These are phyloP conservation scores for Fragaria nilgerrensis DNA, from an alignment of 306 rosid genomes.

Conservation along the genomic window DNA sequence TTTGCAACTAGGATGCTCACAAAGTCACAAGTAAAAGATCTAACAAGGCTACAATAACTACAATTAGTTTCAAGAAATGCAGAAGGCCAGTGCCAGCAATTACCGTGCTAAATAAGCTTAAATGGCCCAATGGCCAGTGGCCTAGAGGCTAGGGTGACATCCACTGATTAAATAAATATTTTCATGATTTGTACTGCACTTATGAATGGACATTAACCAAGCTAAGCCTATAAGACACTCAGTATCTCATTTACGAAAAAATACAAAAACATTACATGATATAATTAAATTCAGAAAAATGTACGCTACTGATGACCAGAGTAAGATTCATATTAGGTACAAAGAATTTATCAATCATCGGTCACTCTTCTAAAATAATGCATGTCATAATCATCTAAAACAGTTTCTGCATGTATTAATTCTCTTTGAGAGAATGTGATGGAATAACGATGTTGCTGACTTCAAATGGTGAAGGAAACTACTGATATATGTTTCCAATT, in stretches of 20 bases:
- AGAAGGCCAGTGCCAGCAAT: not conserved
- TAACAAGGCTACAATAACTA: not conserved
- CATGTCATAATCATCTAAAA: not conserved
- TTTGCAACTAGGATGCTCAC: slow-evolving; percentile 4
- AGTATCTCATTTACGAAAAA: not conserved
- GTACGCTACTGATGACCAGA: not conserved
- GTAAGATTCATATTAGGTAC: not conserved
- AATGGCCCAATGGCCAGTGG: not conserved
- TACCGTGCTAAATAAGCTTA: not conserved
- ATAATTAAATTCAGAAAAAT: not conserved
- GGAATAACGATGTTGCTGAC: not conserved
- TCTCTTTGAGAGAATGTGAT: not conserved
- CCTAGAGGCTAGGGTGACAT: not conserved
- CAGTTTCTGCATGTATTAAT: not conserved
- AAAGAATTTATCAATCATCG: not conserved
- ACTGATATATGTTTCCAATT: not conserved
- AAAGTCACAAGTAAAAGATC: not conserved
- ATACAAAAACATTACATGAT: not conserved
- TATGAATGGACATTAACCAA: not conserved
- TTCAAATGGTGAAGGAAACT: slow-evolving; percentile 5
- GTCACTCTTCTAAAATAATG: slow-evolving; percentile 1
- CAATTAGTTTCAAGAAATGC: not conserved
- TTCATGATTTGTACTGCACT: not conserved
- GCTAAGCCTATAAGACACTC: not conserved
- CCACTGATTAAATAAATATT: not conserved